phyloP scores from a whole-genome alignment of 352 stramenopile genomes.

The Phytophthora sp. region DNA sequence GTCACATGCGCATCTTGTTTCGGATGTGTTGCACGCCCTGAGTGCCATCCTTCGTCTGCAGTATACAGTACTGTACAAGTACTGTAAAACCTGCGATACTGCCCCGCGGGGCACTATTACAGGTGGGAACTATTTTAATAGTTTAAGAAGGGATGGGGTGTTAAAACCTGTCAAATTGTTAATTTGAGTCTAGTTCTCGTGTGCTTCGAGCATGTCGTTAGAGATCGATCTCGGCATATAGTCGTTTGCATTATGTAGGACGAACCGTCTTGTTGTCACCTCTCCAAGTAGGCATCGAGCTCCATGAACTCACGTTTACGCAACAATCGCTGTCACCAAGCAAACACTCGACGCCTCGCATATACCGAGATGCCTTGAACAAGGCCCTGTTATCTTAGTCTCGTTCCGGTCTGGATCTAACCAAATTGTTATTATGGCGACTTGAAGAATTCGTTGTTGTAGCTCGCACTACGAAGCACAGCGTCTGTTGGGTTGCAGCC shows the following conservation, averaged over 20 bases:
- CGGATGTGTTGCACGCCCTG: conserved; percentile 24
- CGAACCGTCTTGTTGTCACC: too few species aligned
- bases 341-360: neutral
- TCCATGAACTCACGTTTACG: neutral
- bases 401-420: neutral
- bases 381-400: neutral
- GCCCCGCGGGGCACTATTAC: too few species aligned
- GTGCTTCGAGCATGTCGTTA: too few species aligned
- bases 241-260: neutral
- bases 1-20: conserved; percentile 20
- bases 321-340: neutral
- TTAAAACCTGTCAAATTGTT: too few species aligned
- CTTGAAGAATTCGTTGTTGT: too few species aligned
- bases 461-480: too few species aligned
- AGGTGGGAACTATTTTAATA: too few species aligned
- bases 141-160: too few species aligned
- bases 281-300: too few species aligned
- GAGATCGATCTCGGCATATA: too few species aligned
- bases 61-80: neutral
- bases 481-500: too few species aligned
- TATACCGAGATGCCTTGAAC: neutral
- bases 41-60: conserved; percentile 22
- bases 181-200: too few species aligned
- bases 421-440: conserved; percentile 19
- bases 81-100: neutral